Evolutionary conservation across 2,329 filamentous ascomycete species (phyloP), one percentile per base, ranked within the genome.

Genomic region (Orbilia javanica): DNA sequence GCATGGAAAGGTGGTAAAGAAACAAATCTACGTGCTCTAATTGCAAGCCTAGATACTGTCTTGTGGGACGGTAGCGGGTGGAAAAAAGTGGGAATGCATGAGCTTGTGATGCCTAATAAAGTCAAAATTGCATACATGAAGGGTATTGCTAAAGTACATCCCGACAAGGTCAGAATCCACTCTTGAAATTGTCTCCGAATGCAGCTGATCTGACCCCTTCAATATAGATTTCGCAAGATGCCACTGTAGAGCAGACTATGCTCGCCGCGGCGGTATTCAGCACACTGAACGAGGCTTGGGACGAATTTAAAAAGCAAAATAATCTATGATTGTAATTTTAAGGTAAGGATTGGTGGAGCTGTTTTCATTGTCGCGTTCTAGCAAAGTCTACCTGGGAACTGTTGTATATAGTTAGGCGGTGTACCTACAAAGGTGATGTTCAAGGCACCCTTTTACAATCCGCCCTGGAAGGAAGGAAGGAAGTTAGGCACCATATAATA

Each of bases 41-140:
- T 99, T 42, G 92, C 92, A 2, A 97, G 93, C 82, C 84, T 99
- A 81, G 95, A 99, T 82, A 89, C 88, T 44, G 94, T 99, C 29
- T 87, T 99, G 29, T 99, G 96, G 96, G 90, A 93, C 80, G 91
- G 91, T 48, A 93, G 93, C 79, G 94, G 93, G 3, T 99, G 96
- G 96, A 97, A 97, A 86, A 97, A 96, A 86, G 91, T 98, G 71
- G 94, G 93, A 34, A 90, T 99, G 89, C 91, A 94, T 80, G 96
- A 99, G 85, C 85, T 99, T 81, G 92, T 99, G 65, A 89, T 97
- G 88, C 90, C 94, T 36, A 94, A 93, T 81, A 97, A 95, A 87
- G 96, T 98, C 84, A 99, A 99, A 89, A 91, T 99, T 80, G 88
- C 92, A 77, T 99, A 99, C 84, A 98, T 99, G 96, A 97, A 97